These are phyloP conservation scores for Urtica urens DNA, from an alignment of 306 rosid species.

Conservation along the genomic window DNA sequence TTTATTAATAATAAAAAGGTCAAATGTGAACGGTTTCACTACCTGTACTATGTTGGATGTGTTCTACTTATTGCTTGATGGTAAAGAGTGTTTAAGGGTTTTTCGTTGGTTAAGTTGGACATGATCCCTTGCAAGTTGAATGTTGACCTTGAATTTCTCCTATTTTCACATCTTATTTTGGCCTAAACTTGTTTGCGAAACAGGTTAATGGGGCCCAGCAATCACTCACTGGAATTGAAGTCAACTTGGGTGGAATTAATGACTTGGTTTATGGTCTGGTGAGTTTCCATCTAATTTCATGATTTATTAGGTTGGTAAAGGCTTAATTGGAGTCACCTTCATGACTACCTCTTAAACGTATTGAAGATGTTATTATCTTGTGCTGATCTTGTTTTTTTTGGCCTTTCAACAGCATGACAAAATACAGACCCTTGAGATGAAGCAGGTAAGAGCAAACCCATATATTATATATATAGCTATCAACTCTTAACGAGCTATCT, in stretches of 20 bases:
- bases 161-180: conserved; percentile 8
- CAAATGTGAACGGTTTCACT: no score
- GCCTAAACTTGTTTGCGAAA: conserved; percentile 19
- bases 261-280: conserved; percentile 58
- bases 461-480: not conserved
- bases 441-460: conserved; percentile 57
- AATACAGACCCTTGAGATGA: conserved; percentile 36
- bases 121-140: no score
- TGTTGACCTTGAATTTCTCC: no score
- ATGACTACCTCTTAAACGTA: not conserved
- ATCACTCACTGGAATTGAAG: conserved; percentile 40
- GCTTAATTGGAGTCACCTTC: not conserved
- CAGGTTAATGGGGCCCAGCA: conserved; percentile 73
- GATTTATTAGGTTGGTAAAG: not conserved
- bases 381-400: conserved; percentile 14
- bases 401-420: conserved; percentile 51
- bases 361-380: conserved; percentile 7
- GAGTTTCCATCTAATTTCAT: conserved; percentile 20
- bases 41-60: no score
- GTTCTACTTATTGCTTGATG: no score
- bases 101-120: no score
- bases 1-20: no score
- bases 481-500: not conserved
- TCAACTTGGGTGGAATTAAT: conserved; percentile 47
- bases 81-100: no score